Percentiles rank a stretch among this genome's conserved stretches.
phyloP scores from a whole-genome alignment of 495 filamentous ascomycete species.

The Delitschia confertaspora region DNA sequence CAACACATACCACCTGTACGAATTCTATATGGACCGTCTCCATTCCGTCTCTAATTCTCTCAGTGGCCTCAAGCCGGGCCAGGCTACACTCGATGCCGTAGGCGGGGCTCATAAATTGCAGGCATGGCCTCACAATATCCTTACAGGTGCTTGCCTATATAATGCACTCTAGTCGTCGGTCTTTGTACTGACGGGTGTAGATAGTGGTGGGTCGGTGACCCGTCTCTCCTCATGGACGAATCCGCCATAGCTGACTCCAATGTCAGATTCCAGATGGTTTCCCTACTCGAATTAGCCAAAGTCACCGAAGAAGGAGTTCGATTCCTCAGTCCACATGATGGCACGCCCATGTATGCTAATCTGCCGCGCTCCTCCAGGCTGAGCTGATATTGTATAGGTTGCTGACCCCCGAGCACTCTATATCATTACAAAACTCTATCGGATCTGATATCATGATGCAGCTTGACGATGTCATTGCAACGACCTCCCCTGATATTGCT shows the following conservation, averaged over 20 bases:
- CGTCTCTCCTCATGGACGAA: conserved; percentile 9
- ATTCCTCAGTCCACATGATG: conserved; percentile 90
- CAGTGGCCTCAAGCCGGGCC: conserved; percentile 77
- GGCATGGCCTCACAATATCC: conserved; percentile 88
- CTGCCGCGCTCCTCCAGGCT: not conserved
- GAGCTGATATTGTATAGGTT: conserved; percentile 42
- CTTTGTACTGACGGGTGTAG: conserved; percentile 34
- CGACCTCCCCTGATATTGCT: conserved; percentile 76
- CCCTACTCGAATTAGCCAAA: conserved; percentile 82
- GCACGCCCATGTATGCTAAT: conserved; percentile 64
- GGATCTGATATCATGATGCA: conserved; percentile 99
- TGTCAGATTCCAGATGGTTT: conserved; percentile 94
- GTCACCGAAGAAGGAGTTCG: conserved; percentile 93
- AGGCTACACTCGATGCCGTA: conserved; percentile 73
- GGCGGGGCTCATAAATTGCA: conserved; percentile 91
- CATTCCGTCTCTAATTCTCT: conserved; percentile 5
- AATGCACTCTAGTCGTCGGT: not conserved
- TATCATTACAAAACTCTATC: conserved; percentile 91
- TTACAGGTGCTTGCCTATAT: conserved; percentile 48
- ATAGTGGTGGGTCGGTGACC: conserved; percentile 83
- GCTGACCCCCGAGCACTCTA: conserved; percentile 94
- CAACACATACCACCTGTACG: conserved; percentile 84
- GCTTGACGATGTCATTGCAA: conserved; percentile 92
- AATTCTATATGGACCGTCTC: not conserved
- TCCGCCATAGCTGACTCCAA: conserved; percentile 24